Conservation (phyloP, 805 yeast genomes). For the Suhomyces sp. region DNA sequence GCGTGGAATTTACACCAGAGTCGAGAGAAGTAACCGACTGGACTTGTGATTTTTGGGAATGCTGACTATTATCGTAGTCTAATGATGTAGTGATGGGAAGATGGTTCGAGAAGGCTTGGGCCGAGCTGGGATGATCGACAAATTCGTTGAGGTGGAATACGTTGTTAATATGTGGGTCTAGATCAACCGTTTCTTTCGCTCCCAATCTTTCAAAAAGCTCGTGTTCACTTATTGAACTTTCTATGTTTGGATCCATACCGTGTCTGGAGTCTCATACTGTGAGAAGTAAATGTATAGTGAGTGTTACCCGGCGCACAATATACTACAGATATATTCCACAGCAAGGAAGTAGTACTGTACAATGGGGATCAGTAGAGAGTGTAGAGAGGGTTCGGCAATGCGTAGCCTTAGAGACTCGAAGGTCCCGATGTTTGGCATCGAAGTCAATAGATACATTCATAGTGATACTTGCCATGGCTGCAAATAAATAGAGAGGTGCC, state of each 20-base stretch:
- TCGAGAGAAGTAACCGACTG: neutral
- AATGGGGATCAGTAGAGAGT: no score
- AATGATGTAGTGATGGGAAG: neutral
- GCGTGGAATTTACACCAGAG: neutral
- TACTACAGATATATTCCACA: no score
- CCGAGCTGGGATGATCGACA: neutral
- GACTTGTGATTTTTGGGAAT: neutral
- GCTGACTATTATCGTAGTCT: neutral
- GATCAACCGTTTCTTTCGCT: conserved; percentile 3
- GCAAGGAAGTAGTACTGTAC: no score
- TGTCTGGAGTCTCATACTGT: neutral
- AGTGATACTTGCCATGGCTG: no score
- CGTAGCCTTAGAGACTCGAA: no score
- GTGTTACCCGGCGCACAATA: neutral
- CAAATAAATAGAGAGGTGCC: no score
- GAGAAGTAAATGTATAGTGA: neutral
- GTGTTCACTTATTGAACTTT: conserved; percentile 17
- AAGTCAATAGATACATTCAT: no score
- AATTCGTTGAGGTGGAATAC: conserved; percentile 18
- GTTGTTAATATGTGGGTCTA: conserved; percentile 16
- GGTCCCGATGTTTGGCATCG: no score
- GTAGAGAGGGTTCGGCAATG: no score
- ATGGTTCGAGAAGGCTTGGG: neutral
- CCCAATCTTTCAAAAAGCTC: conserved; percentile 11
- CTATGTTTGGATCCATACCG: conserved; percentile 17